Evolutionary conservation across 352 stramenopile species (phyloP), one percentile per base, ranked within the genome.

Genomic region (Poterioochromonas sp.): DNA sequence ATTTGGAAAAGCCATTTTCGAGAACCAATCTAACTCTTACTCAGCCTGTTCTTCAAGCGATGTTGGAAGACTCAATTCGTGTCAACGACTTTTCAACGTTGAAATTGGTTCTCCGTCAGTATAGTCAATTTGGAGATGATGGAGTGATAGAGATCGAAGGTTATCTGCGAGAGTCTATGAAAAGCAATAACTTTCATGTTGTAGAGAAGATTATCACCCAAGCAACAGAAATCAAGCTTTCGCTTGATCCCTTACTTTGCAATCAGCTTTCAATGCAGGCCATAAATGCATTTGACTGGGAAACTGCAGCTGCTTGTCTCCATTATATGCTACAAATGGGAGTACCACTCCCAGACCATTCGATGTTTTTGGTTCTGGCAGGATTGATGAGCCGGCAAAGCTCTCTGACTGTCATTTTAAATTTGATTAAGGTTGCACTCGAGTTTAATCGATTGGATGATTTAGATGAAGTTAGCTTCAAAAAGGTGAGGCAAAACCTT

Each of bases 151-250:
- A 58, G 47, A 58, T 58, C 47, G 47, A 58, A 58, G 47, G 47
- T 58, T 58, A 58, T 58, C 47, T 58, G 47, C 47, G 47, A 58
- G 47, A 58, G 47, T 58, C 47, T 58, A 58, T 58, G 47, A 58
- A 58, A 58, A 58, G 47, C 47, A 58, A 58, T 58, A 58, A 58
- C 47, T 58, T 58, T 58, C 47, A 58, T 58, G 47, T 58, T 58
- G 47, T 58, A 58, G 47, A 58, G 47, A 58, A 58, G 47, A 58
- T 58, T 58, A 58, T 58, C 47, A 58, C 47, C 47, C 47, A 58
- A 58, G 47, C 47, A 58, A 58, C 47, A 58, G 47, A 58, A 58
- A 58, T 58, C 47, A 58, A 58, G 47, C 47, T 58, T 58, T 58
- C 47, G 47, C 47, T 58, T 58, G 47, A 58, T 58, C 47, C 47